Percentiles rank a stretch among this genome's conserved stretches.
Conservation (phyloP, 495 filamentous ascomycete genomes). For the Penicillium macrosclerotiorum region DNA sequence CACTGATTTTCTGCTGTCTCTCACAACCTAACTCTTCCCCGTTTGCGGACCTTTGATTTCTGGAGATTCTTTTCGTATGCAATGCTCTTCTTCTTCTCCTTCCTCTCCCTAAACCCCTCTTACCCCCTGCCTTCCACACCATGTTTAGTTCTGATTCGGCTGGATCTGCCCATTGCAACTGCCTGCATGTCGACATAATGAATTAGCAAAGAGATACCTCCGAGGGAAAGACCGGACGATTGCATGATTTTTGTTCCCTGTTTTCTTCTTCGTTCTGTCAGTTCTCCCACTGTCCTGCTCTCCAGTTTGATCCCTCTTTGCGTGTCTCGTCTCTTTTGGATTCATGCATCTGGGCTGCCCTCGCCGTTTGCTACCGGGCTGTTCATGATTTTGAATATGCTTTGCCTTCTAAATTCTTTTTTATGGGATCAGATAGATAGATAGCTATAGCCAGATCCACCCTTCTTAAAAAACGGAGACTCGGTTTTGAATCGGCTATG, state of each 20-base stretch:
- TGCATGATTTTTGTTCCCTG: constrained; percentile 9
- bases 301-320: neutral
- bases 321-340: neutral
- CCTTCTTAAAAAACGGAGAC: neutral
- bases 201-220: constrained; percentile 29
- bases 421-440: constrained; percentile 6
- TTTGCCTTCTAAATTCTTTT: neutral
- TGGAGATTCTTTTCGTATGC: neutral
- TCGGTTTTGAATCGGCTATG: too few species aligned
- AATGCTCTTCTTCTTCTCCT: constrained; percentile 4
- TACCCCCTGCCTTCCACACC: too few species aligned
- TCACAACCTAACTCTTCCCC: neutral
- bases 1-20: constrained; percentile 13
- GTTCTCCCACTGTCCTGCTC: too few species aligned
- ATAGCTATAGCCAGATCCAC: constrained; percentile 1
- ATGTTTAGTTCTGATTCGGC: constrained; percentile 6
- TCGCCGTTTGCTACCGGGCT: too few species aligned
- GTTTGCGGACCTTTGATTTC: neutral
- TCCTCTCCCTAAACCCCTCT: too few species aligned
- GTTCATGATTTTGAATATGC: neutral
- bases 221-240: constrained; percentile 17
- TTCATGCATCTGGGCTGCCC: too few species aligned
- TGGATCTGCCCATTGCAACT: constrained; percentile 5
- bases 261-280: too few species aligned
- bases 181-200: constrained; percentile 25